phyloP scores from a whole-genome alignment of 306 rosid species.

The Vigna hirtella region DNA sequence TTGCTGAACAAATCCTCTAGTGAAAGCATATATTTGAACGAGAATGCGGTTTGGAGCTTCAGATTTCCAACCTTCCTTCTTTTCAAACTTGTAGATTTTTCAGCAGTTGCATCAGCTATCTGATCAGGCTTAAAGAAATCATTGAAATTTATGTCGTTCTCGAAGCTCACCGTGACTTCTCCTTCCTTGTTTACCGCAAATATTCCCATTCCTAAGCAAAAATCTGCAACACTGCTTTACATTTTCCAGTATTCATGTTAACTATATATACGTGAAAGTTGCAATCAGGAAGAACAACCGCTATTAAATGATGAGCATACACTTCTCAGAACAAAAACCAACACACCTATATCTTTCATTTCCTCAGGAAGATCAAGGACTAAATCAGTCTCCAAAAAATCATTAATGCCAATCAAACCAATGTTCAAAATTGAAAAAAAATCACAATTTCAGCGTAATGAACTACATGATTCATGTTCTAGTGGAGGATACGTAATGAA shows the following conservation, averaged over 20 bases:
- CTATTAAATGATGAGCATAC: neutral
- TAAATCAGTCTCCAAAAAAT: neutral
- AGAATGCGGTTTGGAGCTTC: constrained; percentile 49
- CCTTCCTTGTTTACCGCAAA: constrained; percentile 32
- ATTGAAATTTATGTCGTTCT: constrained; percentile 31
- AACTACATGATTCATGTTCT: no score
- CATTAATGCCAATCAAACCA: neutral
- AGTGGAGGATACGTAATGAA: no score
- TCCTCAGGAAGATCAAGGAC: neutral
- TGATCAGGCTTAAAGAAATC: constrained; percentile 37
- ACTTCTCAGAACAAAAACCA: neutral
- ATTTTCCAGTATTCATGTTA: neutral
- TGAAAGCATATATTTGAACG: constrained; percentile 37
- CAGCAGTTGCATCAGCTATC: constrained; percentile 21
- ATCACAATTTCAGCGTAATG: neutral
- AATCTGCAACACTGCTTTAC: constrained; percentile 13
- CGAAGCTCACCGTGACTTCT: constrained; percentile 45
- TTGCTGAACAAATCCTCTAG: constrained; percentile 25
- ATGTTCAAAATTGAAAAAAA: neutral
- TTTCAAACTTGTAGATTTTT: constrained; percentile 39
- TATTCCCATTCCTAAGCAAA: constrained; percentile 45
- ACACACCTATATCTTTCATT: neutral
- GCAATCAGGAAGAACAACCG: neutral
- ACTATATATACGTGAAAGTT: neutral
- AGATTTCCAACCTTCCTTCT: constrained; percentile 50